phyloP scores from a whole-genome alignment of 352 stramenopile genomes.

The Phytophthora kernoviae region DNA sequence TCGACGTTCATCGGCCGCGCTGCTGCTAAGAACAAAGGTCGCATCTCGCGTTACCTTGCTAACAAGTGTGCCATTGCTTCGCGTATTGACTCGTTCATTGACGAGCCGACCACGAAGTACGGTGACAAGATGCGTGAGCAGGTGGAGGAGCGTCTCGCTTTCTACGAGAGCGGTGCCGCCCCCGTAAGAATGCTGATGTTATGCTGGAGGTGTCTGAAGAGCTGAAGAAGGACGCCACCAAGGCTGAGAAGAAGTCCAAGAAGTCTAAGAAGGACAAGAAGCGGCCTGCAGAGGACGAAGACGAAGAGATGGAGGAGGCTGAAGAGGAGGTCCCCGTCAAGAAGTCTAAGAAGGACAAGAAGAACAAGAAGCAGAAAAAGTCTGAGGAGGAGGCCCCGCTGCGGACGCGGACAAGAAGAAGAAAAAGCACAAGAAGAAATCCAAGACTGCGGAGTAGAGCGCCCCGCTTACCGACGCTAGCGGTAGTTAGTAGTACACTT shows the following conservation, averaged over 20 bases:
- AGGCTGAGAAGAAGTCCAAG: constrained; percentile 67
- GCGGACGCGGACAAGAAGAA: constrained; percentile 70
- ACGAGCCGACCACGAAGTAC: constrained; percentile 96
- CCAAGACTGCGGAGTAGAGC: constrained; percentile 75
- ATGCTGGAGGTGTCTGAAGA: constrained; percentile 96
- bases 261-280: constrained; percentile 86
- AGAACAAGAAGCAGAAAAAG: constrained; percentile 60
- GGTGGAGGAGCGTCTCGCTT: constrained; percentile 99
- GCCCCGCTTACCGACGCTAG: constrained; percentile 30
- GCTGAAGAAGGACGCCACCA: constrained; percentile 72
- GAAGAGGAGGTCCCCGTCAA: constrained; percentile 71
- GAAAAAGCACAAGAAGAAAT: constrained; percentile 85
- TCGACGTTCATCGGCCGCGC: constrained; percentile 99
- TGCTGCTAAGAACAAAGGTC: constrained; percentile 99
- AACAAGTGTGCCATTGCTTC: constrained; percentile 99
- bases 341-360: constrained; percentile 86
- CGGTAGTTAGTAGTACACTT: constrained; percentile 51
- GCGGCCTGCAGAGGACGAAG: constrained; percentile 67
- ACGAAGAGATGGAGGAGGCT: constrained; percentile 61
- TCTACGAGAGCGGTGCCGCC: constrained; percentile 98
- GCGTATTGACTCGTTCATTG: constrained; percentile 99
- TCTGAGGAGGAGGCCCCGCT: constrained; percentile 26
- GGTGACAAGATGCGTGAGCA: constrained; percentile 99
- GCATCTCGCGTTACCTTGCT: constrained; percentile 99
- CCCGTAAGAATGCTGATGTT: constrained; percentile 99